Conservation (phyloP, 306 rosid genomes). For the Adenanthera pavonina region DNA sequence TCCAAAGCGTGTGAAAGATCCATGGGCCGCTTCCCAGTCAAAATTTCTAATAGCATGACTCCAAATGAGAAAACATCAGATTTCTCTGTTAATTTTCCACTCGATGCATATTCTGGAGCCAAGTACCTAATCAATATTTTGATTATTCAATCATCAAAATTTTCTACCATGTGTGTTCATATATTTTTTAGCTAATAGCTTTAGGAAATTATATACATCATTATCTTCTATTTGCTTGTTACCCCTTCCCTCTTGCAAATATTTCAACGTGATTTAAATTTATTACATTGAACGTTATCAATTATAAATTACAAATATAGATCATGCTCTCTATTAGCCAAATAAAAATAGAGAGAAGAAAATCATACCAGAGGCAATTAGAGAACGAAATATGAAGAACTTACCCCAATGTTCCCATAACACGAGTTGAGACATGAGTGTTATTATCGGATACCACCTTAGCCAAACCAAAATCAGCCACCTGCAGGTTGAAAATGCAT, state of each 20-base stretch:
- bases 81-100: slow-evolving; percentile 84
- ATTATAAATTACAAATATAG: no score
- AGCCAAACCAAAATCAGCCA: slow-evolving; percentile 96
- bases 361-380: neutral
- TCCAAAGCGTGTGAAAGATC: slow-evolving; percentile 64
- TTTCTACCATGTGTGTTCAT: neutral
- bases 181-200: no score
- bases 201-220: no score
- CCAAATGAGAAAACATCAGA: slow-evolving; percentile 94
- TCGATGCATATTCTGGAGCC: slow-evolving; percentile 94
- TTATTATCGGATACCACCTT: slow-evolving; percentile 73
- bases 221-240: no score
- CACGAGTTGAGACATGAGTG: slow-evolving; percentile 91
- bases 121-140: slow-evolving; percentile 59
- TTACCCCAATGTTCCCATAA: slow-evolving; percentile 96
- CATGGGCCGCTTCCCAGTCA: slow-evolving; percentile 80
- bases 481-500: slow-evolving; percentile 50
- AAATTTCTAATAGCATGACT: slow-evolving; percentile 85
- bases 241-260: no score
- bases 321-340: no score
- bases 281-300: no score
- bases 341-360: neutral
- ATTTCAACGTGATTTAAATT: no score
- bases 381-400: neutral
- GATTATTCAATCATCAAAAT: neutral